Base-by-base conservation (phyloP, 257 asterid species). In the Marsdenia floribunda region DNA sequence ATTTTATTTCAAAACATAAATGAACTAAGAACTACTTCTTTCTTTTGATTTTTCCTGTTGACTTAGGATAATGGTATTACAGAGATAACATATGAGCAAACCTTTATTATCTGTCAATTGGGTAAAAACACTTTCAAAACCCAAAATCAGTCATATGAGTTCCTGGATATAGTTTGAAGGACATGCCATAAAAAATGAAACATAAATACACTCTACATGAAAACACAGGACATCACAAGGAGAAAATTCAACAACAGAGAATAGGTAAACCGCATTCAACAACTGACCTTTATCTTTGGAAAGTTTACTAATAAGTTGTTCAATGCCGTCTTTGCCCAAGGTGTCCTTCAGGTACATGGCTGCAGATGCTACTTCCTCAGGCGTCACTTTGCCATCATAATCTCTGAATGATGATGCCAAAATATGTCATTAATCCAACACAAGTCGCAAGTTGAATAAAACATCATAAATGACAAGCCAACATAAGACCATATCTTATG, bases 341-440 rank as follows among this genome's bases (percentile, higher is more conserved):
- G 97, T 92, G 86, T 92, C 99, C 81, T 91, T 94, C 78, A 94
- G 92, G 88, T 92, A 92, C 57, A 78, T 80, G 76, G 97, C 97
- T 75, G 97, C 99, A 74, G 99, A 88, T 47, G 93, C 97, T 73
- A 94, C 99, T 88, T 94, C 99, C 82, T 94, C 99, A 0, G 97
- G 86, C 67, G 97, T 92, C 83, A 94, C 99, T 88, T 90, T 94
- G 76, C 99, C 99, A 53, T 94, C 99, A 82, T 85, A 84, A 88
- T 94, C 99, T 88, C 97, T 92, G 81, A 50, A 65, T 9, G 24
- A 44, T 54, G 64, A 79, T 12, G 75, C 47, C 76, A 70, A 53
- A 70, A 64, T 42, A 63, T 46, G 54, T 78, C 70, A 76, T 65
- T 73, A 49, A 55, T 47, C 54, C 22, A 21, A 70, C 50, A 52